These are phyloP conservation scores for Epichloe scottii DNA, from an alignment of 2,329 filamentous ascomycete species.

Conservation along the genomic window DNA sequence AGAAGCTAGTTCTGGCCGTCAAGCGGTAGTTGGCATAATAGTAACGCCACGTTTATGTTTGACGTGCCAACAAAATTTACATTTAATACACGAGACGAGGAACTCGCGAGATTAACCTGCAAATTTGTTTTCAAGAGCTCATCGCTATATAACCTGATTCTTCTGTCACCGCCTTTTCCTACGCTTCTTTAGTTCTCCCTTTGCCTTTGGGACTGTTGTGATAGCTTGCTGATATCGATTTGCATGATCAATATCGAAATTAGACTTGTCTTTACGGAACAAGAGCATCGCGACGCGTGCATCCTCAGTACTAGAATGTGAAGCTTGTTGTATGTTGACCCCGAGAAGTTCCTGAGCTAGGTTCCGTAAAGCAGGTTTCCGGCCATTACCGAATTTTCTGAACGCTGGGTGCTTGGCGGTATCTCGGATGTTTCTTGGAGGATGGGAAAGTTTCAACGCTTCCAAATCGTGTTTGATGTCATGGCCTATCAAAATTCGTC, in stretches of 20 bases:
- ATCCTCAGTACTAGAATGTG: slow-evolving; percentile 62
- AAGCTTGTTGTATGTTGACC: slow-evolving; percentile 49
- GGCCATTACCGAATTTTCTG: slow-evolving; percentile 52
- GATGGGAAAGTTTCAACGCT: slow-evolving; percentile 66
- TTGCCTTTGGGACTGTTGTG: neutral
- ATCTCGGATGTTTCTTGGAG: slow-evolving; percentile 67
- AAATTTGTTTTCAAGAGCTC: neutral
- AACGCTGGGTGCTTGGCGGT: slow-evolving; percentile 70
- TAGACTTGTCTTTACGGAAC: slow-evolving; percentile 70
- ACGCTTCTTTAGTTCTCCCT: slow-evolving; percentile 27
- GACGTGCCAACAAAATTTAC: neutral
- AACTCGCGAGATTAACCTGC: neutral
- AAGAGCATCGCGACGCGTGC: slow-evolving; percentile 83
- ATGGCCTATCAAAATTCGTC: slow-evolving; percentile 69
- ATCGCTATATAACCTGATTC: neutral
- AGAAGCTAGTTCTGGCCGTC: neutral
- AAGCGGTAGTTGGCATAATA: neutral
- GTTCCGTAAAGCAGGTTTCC: slow-evolving; percentile 53
- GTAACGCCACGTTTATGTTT: neutral
- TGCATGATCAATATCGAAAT: slow-evolving; percentile 71
- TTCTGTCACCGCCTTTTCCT: neutral
- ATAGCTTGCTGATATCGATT: slow-evolving; percentile 43
- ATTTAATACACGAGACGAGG: neutral
- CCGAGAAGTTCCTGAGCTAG: slow-evolving; percentile 45
- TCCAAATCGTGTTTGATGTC: slow-evolving; percentile 69